A percentile compares a stretch with the other conserved stretches of the same genome.
Conservation (phyloP, 2,329 filamentous ascomycete genomes). For the Diaporthe sp. region DNA sequence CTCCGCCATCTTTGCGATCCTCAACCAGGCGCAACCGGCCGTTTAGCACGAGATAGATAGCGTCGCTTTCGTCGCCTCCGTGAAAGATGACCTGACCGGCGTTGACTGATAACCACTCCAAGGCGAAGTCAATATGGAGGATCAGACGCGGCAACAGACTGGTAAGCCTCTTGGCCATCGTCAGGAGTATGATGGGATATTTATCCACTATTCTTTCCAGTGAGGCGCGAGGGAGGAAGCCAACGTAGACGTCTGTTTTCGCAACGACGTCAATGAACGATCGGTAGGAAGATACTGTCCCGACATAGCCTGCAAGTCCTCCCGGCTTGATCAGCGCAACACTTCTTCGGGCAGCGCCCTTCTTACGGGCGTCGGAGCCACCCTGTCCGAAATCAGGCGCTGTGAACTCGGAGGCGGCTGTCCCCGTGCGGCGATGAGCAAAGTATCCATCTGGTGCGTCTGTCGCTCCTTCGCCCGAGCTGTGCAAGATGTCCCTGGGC, state of each 20-base stretch:
- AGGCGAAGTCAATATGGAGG: conserved; percentile 95
- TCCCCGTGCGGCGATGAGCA: conserved; percentile 29
- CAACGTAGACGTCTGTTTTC: conserved; percentile 98
- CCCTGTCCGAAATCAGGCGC: conserved; percentile 41
- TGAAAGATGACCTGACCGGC: conserved; percentile 95
- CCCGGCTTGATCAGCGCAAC: conserved; percentile 95
- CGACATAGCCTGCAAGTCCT: conserved; percentile 92
- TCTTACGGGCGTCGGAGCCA: conserved; percentile 54
- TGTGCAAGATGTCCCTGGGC: conserved; percentile 52
- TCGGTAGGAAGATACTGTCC: conserved; percentile 92
- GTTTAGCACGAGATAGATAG: conserved; percentile 97
- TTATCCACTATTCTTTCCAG: conserved; percentile 93
- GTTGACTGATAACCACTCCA: conserved; percentile 98
- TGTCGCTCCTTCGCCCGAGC: conserved; percentile 47
- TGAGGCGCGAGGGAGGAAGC: conserved; percentile 86
- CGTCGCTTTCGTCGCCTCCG: conserved; percentile 94
- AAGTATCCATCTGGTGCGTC: conserved; percentile 44
- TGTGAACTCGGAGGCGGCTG: conserved; percentile 41
- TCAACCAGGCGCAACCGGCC: conserved; percentile 87
- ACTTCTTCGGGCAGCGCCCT: conserved; percentile 68
- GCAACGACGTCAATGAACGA: conserved; percentile 97
- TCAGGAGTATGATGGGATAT: conserved; percentile 91
- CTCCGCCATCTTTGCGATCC: conserved; percentile 82
- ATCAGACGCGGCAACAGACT: conserved; percentile 89
- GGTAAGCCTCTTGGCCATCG: conserved; percentile 95